Evolutionary conservation across 495 filamentous ascomycete genomes (phyloP).

Genomic region (Elaphomyces granulatus): DNA sequence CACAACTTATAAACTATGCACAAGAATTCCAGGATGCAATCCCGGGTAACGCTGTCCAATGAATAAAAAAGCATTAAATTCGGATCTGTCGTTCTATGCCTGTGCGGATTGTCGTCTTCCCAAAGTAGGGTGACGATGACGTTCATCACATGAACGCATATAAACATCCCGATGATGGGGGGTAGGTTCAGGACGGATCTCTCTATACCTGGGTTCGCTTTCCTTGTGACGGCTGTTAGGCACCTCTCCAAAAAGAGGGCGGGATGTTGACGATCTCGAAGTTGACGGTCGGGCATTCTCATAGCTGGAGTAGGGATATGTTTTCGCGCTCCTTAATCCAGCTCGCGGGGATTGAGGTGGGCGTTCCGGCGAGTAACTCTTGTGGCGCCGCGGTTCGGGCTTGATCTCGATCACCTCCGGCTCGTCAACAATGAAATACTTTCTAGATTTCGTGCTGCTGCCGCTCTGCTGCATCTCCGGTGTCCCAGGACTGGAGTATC

Average conservation of each 20-base stretch:
- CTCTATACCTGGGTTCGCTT: not conserved
- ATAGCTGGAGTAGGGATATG: not conserved
- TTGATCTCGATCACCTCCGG: conserved; percentile 4
- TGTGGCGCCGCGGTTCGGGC: conserved; percentile 5
- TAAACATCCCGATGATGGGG: not conserved
- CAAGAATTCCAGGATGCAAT: no score
- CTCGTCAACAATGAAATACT: conserved; percentile 10
- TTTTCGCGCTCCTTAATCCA: not conserved
- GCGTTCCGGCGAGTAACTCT: conserved; percentile 10
- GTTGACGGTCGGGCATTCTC: not conserved
- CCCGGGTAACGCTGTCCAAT: no score
- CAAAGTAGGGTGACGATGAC: not conserved
- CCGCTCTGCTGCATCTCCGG: conserved; percentile 21
- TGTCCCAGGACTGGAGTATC: conserved; percentile 31
- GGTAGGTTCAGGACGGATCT: not conserved
- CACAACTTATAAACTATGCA: no score
- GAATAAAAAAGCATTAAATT: no score
- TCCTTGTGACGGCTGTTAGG: not conserved
- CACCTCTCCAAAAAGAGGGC: conserved; percentile 10
- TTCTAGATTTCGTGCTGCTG: conserved; percentile 22
- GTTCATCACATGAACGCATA: not conserved
- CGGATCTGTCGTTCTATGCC: no score
- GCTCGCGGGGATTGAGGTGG: conserved; percentile 6
- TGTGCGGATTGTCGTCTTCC: not conserved
- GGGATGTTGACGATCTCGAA: conserved; percentile 4